Evolutionary conservation across 768 basidiomycete genomes (phyloP).

Genomic region (Leccinum sublutescens): DNA sequence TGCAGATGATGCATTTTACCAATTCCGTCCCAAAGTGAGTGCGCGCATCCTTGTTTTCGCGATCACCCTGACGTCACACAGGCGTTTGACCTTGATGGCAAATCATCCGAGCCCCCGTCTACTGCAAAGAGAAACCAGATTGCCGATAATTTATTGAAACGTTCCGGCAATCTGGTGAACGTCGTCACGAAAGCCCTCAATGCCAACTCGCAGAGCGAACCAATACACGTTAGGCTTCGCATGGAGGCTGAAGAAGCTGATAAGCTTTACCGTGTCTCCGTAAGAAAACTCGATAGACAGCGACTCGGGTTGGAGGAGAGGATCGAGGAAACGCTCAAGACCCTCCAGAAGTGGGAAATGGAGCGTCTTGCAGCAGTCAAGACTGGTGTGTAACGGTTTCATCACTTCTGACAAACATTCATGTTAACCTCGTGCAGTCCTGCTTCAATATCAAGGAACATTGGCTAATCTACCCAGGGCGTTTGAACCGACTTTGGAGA

Average conservation of each 20-base stretch:
- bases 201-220: conserved; percentile 49
- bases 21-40: conserved; percentile 76
- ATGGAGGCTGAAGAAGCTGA: conserved; percentile 83
- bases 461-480: conserved; percentile 69
- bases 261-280: conserved; percentile 70
- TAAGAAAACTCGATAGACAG: conserved; percentile 82
- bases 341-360: conserved; percentile 80
- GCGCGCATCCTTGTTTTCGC: conserved; percentile 9
- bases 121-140: conserved; percentile 34
- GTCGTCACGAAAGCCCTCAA: conserved; percentile 73
- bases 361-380: conserved; percentile 84
- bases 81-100: conserved; percentile 32
- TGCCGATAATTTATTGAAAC: conserved; percentile 61
- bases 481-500: conserved; percentile 61
- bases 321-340: conserved; percentile 78
- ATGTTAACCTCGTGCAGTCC: conserved; percentile 41
- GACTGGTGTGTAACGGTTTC: conserved; percentile 51
- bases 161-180: conserved; percentile 65
- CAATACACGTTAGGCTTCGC: conserved; percentile 65
- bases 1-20: conserved; percentile 38
- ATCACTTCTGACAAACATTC: background rate
- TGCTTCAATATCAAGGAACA: conserved; percentile 86
- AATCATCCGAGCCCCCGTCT: conserved; percentile 22
- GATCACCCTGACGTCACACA: conserved; percentile 24
- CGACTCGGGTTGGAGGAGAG: conserved; percentile 83